Percentiles rank a stretch among this genome's conserved stretches.
Evolutionary conservation across 495 filamentous ascomycete genomes (phyloP).

Genomic region (Lophium mytilinum): DNA sequence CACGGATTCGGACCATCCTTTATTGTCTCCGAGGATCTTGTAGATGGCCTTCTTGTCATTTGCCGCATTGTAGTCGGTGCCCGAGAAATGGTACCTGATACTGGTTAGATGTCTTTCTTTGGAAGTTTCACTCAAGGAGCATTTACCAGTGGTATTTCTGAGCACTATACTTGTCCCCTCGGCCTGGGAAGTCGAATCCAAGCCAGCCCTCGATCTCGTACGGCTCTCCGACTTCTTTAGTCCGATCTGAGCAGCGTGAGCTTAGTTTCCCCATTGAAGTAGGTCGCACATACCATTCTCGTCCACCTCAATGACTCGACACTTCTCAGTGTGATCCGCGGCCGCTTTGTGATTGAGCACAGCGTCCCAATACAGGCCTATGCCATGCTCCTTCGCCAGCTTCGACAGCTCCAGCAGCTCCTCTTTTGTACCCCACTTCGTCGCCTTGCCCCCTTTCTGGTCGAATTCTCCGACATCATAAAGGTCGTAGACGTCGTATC

Average conservation of each 20-base stretch:
- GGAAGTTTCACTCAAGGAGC: slow-evolving; percentile 56
- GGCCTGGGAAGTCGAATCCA: slow-evolving; percentile 56
- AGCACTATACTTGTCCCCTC: slow-evolving; percentile 49
- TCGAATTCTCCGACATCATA: slow-evolving; percentile 73
- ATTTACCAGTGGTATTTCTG: slow-evolving; percentile 57
- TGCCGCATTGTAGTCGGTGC: slow-evolving; percentile 55
- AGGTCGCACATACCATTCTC: slow-evolving; percentile 1
- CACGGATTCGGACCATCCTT: slow-evolving; percentile 60
- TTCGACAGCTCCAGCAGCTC: slow-evolving; percentile 49
- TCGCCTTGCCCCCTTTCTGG: slow-evolving; percentile 55
- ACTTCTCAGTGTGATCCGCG: slow-evolving; percentile 55
- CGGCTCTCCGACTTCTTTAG: slow-evolving; percentile 45
- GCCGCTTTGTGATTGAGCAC: slow-evolving; percentile 71
- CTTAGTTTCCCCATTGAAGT: background rate
- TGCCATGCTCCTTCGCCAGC: slow-evolving; percentile 43
- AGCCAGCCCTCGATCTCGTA: slow-evolving; percentile 63
- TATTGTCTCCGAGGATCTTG: slow-evolving; percentile 54
- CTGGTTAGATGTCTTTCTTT: background rate
- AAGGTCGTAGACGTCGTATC: slow-evolving; percentile 72
- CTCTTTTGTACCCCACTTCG: slow-evolving; percentile 64
- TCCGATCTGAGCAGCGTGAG: slow-evolving; percentile 40
- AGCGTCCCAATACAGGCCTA: slow-evolving; percentile 65
- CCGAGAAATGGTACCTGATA: background rate
- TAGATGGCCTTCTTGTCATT: slow-evolving; percentile 56
- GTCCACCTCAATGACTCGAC: slow-evolving; percentile 52